These are phyloP conservation scores for Solanum hybrid DNA, from an alignment of 305 asterid species.

Conservation along the genomic window DNA sequence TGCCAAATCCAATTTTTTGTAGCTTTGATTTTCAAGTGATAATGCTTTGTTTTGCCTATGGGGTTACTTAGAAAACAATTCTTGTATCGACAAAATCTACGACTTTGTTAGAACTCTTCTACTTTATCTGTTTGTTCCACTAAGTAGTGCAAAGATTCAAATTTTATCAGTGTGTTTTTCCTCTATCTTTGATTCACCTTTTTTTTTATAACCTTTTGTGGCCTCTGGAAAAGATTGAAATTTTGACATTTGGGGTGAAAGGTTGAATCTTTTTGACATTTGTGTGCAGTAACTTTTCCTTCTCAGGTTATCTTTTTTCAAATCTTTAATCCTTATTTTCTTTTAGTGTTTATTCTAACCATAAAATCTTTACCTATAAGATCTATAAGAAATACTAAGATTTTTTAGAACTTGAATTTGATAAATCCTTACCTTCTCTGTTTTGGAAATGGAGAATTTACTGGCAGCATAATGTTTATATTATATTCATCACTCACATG, in stretches of 20 bases:
- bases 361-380: background rate
- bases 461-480: conserved; percentile 23
- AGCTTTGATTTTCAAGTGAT: background rate
- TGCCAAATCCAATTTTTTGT: too few species aligned
- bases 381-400: background rate
- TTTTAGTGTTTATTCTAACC: background rate
- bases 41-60: background rate
- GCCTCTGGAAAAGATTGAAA: background rate
- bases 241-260: background rate
- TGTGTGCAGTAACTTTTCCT: background rate
- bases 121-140: background rate
- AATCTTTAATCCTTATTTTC: background rate
- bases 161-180: background rate
- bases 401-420: background rate
- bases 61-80: background rate
- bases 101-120: background rate
- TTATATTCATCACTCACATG: conserved; percentile 60
- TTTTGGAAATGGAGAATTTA: background rate
- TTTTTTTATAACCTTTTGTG: background rate
- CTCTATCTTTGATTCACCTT: background rate
- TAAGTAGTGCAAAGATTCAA: background rate
- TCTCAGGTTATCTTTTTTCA: background rate
- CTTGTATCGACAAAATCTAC: background rate
- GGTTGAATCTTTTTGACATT: background rate
- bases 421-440: background rate